Evolutionary conservation across 108 stramenopile species (phyloP), one percentile per base, ranked within the genome.

Genomic region (Seminavis robusta): DNA sequence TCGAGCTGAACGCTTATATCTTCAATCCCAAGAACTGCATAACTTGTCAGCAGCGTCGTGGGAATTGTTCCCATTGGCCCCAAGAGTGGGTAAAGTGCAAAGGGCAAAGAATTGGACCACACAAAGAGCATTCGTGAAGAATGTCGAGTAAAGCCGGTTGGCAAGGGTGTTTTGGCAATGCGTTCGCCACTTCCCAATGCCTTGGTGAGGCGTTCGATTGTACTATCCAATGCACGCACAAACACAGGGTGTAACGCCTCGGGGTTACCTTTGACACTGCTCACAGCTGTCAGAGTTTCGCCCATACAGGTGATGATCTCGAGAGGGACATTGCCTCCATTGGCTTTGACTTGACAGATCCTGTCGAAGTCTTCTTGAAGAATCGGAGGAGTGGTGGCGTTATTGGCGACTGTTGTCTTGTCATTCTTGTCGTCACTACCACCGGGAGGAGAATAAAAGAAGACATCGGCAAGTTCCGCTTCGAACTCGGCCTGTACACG

Each of bases 1-100:
- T 79, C 77, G 11, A 77, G 45, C 34, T 77, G 71, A 13, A 77
- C 76, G 55, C 73, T 65, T 28, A 73, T 71, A 62, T 79, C 77
- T 33, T 74, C 77, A 19, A 79, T 73, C 24, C 72, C 73, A 59
- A 79, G 47, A 0, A 79, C 52, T 33, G 69, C 58, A 44, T 71
- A 79, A 7, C 73, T 59, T 19, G 67, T 45, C 39, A 38, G 41
- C 8, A 77, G 54, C 4, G 77, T 61, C 15, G 63, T 25, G 1
- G 77, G 77, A 1, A 74, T 24, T 0, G 77, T 79, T 25, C 39
- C 58, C 0, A 74, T 9, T 1, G 71, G 71, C 30, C 73, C 73
- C 32, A 53, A 67, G 1, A 54, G 59, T 17, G 69, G 63, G 40
- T 74, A 79, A 10, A 79, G 56, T 8, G 69, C 73, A 50, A 79